phyloP scores from a whole-genome alignment of 2,329 filamentous ascomycete genomes.

The Phyllosticta capitalensis region DNA sequence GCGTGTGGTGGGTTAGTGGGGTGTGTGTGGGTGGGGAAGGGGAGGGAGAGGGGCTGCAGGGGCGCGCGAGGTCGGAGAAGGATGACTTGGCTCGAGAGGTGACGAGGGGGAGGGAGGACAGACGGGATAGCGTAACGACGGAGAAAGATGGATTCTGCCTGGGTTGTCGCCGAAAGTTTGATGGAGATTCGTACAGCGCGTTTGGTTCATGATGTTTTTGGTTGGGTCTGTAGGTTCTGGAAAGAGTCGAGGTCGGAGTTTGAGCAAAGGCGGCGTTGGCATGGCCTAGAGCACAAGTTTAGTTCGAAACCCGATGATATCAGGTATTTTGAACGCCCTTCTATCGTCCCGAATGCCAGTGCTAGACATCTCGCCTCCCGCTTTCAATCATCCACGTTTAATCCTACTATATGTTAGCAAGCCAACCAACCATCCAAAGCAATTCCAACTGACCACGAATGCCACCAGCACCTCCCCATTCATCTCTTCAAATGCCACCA shows the following conservation, averaged over 20 bases:
- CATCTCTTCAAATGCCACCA: not conserved
- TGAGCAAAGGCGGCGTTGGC: not conserved
- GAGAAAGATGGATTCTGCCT: constrained; percentile 1
- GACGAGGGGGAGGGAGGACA: not conserved
- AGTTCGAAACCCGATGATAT: no score
- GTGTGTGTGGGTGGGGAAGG: constrained; percentile 19
- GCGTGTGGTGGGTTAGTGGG: constrained; percentile 56
- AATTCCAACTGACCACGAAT: not conserved
- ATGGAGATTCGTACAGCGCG: not conserved
- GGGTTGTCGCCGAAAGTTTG: constrained; percentile 5
- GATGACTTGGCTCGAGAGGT: constrained; percentile 10
- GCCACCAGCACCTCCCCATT: not conserved
- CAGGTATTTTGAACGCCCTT: no score
- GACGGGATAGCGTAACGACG: not conserved
- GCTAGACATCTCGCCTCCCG: no score
- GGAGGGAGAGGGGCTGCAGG: constrained; percentile 11
- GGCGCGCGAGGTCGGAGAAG: constrained; percentile 13
- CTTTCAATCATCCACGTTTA: no score
- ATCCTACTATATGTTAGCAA: not conserved
- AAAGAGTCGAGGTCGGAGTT: not conserved
- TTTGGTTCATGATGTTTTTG: not conserved
- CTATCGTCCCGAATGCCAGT: no score
- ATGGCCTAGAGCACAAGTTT: no score
- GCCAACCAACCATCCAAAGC: not conserved
- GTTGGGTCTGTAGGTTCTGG: not conserved